phyloP scores from a whole-genome alignment of 2,329 filamentous ascomycete genomes.

The Xenoacremonium recifei region DNA sequence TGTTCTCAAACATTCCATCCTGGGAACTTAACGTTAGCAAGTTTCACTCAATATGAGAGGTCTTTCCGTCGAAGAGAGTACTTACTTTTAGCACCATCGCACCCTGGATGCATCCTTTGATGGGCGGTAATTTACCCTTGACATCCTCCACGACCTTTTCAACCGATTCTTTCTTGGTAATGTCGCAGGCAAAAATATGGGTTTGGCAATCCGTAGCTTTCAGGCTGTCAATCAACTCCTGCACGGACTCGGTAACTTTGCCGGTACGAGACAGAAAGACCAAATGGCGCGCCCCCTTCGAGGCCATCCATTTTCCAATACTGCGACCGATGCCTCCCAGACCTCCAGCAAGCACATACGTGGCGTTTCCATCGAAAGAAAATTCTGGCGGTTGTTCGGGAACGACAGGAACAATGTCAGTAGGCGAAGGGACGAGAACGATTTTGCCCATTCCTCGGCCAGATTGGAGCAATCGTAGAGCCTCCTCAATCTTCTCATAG shows the following conservation, averaged over 20 bases:
- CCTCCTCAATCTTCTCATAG: neutral
- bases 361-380: neutral
- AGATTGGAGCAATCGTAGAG: constrained; percentile 4
- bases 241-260: neutral
- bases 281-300: constrained; percentile 35
- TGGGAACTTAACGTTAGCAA: neutral
- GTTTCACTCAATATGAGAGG: neutral
- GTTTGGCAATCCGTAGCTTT: neutral
- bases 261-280: constrained; percentile 30
- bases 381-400: neutral
- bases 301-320: constrained; percentile 35
- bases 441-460: constrained; percentile 10
- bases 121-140: neutral
- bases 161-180: neutral
- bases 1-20: constrained; percentile 21
- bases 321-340: constrained; percentile 39
- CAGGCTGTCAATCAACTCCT: neutral
- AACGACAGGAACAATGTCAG: neutral
- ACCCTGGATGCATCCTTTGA: constrained; percentile 1
- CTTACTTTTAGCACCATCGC: neutral
- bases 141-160: neutral
- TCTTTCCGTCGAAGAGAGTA: neutral
- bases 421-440: neutral
- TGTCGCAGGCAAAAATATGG: neutral
- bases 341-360: constrained; percentile 30